phyloP scores from a whole-genome alignment of 2,329 filamentous ascomycete species.

The Cladophialophora bantiana region DNA sequence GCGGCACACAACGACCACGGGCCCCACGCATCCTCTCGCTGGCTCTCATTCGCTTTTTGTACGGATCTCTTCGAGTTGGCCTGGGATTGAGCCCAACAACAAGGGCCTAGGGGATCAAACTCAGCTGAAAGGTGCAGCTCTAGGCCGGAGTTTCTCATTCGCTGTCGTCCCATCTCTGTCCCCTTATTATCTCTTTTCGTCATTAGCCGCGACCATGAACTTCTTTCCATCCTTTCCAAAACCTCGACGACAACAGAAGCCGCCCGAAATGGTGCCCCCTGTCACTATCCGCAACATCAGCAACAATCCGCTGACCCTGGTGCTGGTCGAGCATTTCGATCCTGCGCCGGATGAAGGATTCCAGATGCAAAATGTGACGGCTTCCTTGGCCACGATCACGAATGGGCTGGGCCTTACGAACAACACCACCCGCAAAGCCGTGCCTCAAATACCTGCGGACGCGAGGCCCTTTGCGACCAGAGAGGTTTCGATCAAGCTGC shows the following conservation, averaged over 20 bases:
- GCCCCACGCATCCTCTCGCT: slow-evolving; percentile 6
- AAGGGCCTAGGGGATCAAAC: neutral
- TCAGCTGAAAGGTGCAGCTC: slow-evolving; percentile 17
- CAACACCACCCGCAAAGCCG: slow-evolving; percentile 52
- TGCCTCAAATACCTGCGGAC: slow-evolving; percentile 58
- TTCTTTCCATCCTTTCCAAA: slow-evolving; percentile 10
- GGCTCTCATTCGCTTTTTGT: slow-evolving; percentile 7
- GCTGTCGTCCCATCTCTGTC: neutral
- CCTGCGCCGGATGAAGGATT: slow-evolving; percentile 46
- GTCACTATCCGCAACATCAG: slow-evolving; percentile 86
- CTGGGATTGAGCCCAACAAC: neutral
- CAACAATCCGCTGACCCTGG: slow-evolving; percentile 73
- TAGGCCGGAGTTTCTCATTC: slow-evolving; percentile 9
- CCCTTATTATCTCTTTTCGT: neutral
- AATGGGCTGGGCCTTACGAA: slow-evolving; percentile 56
- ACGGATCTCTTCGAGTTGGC: neutral
- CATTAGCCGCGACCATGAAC: neutral
- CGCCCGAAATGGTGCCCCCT: slow-evolving; percentile 48
- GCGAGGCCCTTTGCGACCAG: slow-evolving; percentile 67
- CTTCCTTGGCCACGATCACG: slow-evolving; percentile 51
- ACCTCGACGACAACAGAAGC: slow-evolving; percentile 5
- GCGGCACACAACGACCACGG: slow-evolving; percentile 1
- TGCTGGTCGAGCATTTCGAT: slow-evolving; percentile 75
- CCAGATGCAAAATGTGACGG: slow-evolving; percentile 44
- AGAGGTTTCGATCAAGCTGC: slow-evolving; percentile 68